A percentile compares a stretch with the other conserved stretches of the same genome.
Evolutionary conservation across 352 stramenopile genomes (phyloP).

Genomic region (Pythium apleroticum): DNA sequence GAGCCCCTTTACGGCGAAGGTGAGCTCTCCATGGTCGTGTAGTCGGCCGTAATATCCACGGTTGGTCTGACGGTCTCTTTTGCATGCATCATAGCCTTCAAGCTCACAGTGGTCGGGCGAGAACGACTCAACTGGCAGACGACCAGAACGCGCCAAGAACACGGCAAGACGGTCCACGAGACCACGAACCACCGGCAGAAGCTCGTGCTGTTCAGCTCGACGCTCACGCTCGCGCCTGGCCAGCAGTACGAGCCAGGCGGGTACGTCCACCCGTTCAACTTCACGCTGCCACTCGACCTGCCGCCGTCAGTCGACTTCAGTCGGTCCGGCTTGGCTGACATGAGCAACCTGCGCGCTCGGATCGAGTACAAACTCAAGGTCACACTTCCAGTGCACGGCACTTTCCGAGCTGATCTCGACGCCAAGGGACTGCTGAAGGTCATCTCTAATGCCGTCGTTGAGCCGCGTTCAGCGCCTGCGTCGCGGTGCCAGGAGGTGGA

Average conservation of each 20-base stretch:
- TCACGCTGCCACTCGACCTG: constrained; percentile 10
- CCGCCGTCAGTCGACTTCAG: constrained; percentile 16
- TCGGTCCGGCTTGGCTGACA: constrained; percentile 9
- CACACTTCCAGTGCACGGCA: constrained; percentile 6
- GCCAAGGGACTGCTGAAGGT: constrained; percentile 9
- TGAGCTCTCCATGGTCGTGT: not conserved
- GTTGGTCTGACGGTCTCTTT: not conserved
- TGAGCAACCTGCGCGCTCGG: constrained; percentile 15
- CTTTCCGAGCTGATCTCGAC: constrained; percentile 15
- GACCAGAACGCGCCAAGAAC: not conserved
- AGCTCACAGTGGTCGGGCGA: constrained; percentile 15
- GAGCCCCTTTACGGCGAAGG: constrained; percentile 10
- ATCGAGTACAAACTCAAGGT: constrained; percentile 24
- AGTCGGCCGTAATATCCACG: not conserved
- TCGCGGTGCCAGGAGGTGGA: constrained; percentile 11
- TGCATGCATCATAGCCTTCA: constrained; percentile 2
- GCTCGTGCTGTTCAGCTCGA: constrained; percentile 14
- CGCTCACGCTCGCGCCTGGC: constrained; percentile 5
- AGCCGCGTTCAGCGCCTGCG: constrained; percentile 2
- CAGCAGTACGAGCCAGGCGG: constrained; percentile 15
- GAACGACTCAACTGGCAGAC: constrained; percentile 24
- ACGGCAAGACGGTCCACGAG: constrained; percentile 1
- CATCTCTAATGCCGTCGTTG: not conserved
- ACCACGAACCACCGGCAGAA: constrained; percentile 21
- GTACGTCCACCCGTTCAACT: constrained; percentile 20